Base-by-base conservation (phyloP, 371 early-diverging fungal species). In the Mucor racemosus region DNA sequence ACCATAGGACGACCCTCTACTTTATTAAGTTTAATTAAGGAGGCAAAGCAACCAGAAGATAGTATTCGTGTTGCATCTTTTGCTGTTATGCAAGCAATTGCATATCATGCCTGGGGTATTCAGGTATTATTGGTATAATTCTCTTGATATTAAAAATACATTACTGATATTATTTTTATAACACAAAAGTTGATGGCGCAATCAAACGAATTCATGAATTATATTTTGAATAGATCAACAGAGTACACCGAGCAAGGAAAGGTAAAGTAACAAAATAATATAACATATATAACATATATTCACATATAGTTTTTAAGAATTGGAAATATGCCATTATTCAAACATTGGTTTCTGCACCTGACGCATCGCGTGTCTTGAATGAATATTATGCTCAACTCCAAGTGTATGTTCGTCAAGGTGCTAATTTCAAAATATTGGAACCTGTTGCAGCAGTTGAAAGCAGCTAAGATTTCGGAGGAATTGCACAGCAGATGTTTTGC, bases 281-380 rank as follows among this genome's bases (percentile, higher is more conserved):
- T 13, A 9, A 9, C 10, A 31, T 10, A 7, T 39, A 26, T 26
- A 26, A 26, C 3, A 26, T 21, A 17, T 17, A 26, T 44, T 44
- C n/a, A 54, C 26, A 46, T 33, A 54, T 31, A 57, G 9, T 42
- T 19, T 7, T 41, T 33, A 68, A 79, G 82, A 60, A 65, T 11
- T 84, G 84, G 82, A 82, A 82, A 69, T 82, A 66, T 72, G 68
- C 74, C 15, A 79, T 84, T 33, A 65, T 80, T 21, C 67, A 79
- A 67, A 69, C 76, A 13, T 21, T 82, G 35, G 58, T 39, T 8
- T 41, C 61, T 31, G 62, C 74, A 50, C 70, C 74, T 34, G 60
- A 73, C 55, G 66, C 78, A 44, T 61, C 56, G 26, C 33, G 42
- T 15, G 54, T 68, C 1, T 60, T 82, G 38, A 72, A 70, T 21